phyloP scores from a whole-genome alignment of 345 rosid genomes.

The Syzygium oleosum region DNA sequence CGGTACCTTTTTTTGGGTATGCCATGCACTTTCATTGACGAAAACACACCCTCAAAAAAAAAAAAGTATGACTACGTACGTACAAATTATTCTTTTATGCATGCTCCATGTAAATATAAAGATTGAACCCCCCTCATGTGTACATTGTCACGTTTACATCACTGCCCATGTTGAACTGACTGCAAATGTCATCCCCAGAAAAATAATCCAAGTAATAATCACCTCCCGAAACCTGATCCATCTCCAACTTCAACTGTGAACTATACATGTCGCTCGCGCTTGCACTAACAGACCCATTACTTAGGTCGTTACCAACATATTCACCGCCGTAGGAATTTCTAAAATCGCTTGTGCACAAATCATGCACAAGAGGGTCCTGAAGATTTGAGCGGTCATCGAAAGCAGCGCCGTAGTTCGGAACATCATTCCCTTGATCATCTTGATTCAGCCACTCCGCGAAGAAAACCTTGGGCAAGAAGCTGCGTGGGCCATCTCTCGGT shows the following conservation, averaged over 20 bases:
- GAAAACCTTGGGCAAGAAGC: constrained; percentile 5
- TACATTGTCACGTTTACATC: constrained; percentile 10
- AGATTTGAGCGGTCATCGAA: constrained; percentile 10
- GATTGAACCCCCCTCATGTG: not conserved
- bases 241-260: constrained; percentile 42
- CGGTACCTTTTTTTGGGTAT: not conserved
- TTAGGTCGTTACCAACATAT: not conserved
- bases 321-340: constrained; percentile 11
- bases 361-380: constrained; percentile 6
- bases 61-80: not conserved
- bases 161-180: constrained; percentile 27
- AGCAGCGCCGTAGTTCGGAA: not conserved
- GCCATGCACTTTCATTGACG: not conserved
- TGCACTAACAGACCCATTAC: not conserved
- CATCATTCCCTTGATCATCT: constrained; percentile 1
- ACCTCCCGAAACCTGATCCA: constrained; percentile 29
- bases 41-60: not conserved
- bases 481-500: not conserved
- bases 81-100: not conserved
- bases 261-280: constrained; percentile 26
- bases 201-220: constrained; percentile 21
- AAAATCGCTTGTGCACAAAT: constrained; percentile 8
- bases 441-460: constrained; percentile 15
- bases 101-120: not conserved
- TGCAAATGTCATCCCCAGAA: constrained; percentile 24